Conservation (phyloP, 495 filamentous ascomycete species). For the Hypoxylon intermedium region DNA sequence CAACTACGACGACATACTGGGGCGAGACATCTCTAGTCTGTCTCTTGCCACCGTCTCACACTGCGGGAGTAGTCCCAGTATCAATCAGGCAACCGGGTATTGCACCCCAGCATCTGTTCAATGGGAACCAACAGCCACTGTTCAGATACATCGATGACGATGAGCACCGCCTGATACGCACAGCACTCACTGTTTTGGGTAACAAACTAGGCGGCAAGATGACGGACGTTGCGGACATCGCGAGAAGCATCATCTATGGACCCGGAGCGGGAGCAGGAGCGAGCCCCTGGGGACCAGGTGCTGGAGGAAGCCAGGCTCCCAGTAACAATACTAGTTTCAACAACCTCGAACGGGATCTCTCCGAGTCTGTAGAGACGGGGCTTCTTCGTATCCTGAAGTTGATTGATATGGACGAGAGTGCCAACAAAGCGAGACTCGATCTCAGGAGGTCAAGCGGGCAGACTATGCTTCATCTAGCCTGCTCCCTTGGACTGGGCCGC, state of each 20-base stretch:
- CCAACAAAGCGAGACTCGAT: slow-evolving; percentile 70
- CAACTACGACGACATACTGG: slow-evolving; percentile 83
- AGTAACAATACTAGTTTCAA: slow-evolving; percentile 39
- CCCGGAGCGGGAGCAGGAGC: slow-evolving; percentile 33
- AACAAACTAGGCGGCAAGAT: slow-evolving; percentile 62
- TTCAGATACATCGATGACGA: slow-evolving; percentile 79
- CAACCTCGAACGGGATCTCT: slow-evolving; percentile 35
- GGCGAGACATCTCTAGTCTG: slow-evolving; percentile 84
- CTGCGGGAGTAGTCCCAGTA: slow-evolving; percentile 75
- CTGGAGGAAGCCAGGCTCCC: slow-evolving; percentile 27
- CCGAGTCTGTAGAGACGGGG: slow-evolving; percentile 65
- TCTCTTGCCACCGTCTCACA: slow-evolving; percentile 74
- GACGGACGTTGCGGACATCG: slow-evolving; percentile 60
- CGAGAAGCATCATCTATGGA: slow-evolving; percentile 61
- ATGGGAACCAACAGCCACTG: slow-evolving; percentile 52
- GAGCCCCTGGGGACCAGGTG: slow-evolving; percentile 32
- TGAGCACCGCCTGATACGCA: slow-evolving; percentile 73
- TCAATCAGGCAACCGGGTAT: slow-evolving; percentile 66
- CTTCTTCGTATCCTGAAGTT: slow-evolving; percentile 77
- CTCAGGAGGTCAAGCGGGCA: slow-evolving; percentile 70
- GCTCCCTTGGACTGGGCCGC: slow-evolving; percentile 74
- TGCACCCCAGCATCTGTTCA: slow-evolving; percentile 47
- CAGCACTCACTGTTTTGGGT: slow-evolving; percentile 63
- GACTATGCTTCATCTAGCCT: slow-evolving; percentile 82
- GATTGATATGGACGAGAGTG: slow-evolving; percentile 77